A percentile compares a stretch with the other conserved stretches of the same genome.
phyloP scores from a whole-genome alignment of 495 filamentous ascomycete genomes.

The Trichoderma gamsii region DNA sequence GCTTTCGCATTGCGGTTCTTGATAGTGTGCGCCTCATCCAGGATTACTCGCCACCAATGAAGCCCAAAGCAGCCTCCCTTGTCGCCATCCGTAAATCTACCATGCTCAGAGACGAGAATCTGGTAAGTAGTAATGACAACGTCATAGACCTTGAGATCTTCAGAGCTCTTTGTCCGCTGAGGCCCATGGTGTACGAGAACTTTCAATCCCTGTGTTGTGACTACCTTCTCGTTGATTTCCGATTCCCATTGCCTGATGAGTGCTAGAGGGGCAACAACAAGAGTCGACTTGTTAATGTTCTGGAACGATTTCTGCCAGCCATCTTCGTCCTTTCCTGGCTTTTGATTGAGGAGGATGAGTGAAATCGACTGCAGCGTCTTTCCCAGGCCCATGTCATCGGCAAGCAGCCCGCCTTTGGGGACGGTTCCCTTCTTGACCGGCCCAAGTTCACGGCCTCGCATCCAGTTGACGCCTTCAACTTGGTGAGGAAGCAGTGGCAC shows the following conservation, averaged over 20 bases:
- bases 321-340: conserved; percentile 48
- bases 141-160: conserved; percentile 75
- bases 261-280: conserved; percentile 91
- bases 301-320: conserved; percentile 54
- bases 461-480: conserved; percentile 86
- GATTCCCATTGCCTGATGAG: conserved; percentile 97
- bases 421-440: conserved; percentile 67
- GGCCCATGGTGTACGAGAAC: conserved; percentile 89
- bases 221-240: conserved; percentile 77
- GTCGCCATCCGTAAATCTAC: conserved; percentile 43
- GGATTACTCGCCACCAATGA: conserved; percentile 90
- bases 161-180: conserved; percentile 68
- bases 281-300: conserved; percentile 65
- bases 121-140: conserved; percentile 98
- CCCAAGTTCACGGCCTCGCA: conserved; percentile 82
- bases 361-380: conserved; percentile 81
- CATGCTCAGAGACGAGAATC: conserved; percentile 83
- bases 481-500: conserved; percentile 89
- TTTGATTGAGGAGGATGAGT: conserved; percentile 75
- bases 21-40: conserved; percentile 96
- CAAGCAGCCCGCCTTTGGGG: conserved; percentile 80
- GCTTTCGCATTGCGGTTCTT: conserved; percentile 96
- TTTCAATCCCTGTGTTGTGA: conserved; percentile 57
- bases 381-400: conserved; percentile 81
- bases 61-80: conserved; percentile 83